phyloP scores from a whole-genome alignment of 1,139 yeast genomes.

The Zygoascus meyerae region DNA sequence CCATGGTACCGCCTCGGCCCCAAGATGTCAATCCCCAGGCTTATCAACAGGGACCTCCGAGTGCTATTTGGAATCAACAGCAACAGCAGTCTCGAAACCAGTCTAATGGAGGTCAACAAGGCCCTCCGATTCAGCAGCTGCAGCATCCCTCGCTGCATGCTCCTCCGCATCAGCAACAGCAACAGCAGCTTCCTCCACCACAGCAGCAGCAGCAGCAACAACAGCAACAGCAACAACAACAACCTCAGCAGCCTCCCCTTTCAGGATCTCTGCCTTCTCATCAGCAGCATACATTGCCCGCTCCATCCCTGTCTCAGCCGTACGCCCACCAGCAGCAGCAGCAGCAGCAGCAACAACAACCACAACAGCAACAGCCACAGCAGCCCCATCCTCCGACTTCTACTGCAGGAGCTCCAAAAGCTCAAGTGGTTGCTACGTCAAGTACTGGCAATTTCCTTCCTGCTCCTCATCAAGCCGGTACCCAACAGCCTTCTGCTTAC shows the following conservation, averaged over 20 bases:
- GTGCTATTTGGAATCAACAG: conserved; percentile 28
- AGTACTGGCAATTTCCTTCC: conserved; percentile 6
- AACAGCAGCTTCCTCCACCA: conserved; percentile 22
- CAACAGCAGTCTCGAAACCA: conserved; percentile 24
- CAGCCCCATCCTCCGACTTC: conserved; percentile 12
- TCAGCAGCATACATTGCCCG: conserved; percentile 10
- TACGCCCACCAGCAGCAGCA: conserved; percentile 16
- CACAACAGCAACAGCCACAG: conserved; percentile 15
- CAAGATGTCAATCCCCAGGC: conserved; percentile 43
- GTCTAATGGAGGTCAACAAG: conserved; percentile 10
- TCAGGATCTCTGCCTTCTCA: conserved; percentile 12
- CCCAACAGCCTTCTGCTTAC: neutral
- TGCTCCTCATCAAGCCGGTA: conserved; percentile 3
- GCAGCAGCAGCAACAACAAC: conserved; percentile 15
- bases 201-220: conserved; percentile 28
- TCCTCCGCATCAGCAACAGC: conserved; percentile 18
- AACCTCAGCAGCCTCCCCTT: conserved; percentile 19
- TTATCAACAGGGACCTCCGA: conserved; percentile 30
- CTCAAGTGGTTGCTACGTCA: conserved; percentile 11
- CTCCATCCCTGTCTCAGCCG: conserved; percentile 13
- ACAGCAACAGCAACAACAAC: conserved; percentile 22
- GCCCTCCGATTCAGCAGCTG: conserved; percentile 5
- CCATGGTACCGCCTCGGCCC: conserved; percentile 38
- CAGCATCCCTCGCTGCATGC: conserved; percentile 1
- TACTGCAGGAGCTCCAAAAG: conserved; percentile 9